Percentiles rank a stretch among this genome's conserved stretches.
phyloP scores from a whole-genome alignment of 768 basidiomycete species.

The Boletus insuetus region DNA sequence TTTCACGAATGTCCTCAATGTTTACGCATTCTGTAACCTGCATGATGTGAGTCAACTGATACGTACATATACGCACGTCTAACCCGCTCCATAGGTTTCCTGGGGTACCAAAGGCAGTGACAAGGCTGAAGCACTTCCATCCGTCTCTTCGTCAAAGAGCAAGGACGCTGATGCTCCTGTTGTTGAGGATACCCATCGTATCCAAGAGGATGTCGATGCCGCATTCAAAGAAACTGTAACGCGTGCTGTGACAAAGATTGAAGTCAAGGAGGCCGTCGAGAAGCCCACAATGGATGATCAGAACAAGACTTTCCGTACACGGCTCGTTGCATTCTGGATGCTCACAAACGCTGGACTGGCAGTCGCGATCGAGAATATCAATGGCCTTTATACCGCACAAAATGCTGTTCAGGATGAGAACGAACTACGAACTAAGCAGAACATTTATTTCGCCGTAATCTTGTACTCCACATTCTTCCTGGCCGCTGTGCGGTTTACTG shows the following conservation, averaged over 20 bases:
- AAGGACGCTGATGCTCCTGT: constrained; percentile 73
- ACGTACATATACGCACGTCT: not conserved
- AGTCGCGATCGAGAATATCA: constrained; percentile 73
- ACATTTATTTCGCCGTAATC: constrained; percentile 72
- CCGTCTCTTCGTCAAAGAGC: constrained; percentile 79
- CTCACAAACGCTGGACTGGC: constrained; percentile 66
- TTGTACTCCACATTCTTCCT: constrained; percentile 78
- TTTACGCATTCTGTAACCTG: constrained; percentile 96
- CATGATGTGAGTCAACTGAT: constrained; percentile 61
- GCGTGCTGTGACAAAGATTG: constrained; percentile 76
- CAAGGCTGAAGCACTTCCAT: constrained; percentile 89
- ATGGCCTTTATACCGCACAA: constrained; percentile 49
- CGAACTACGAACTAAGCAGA: constrained; percentile 46
- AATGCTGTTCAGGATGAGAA: constrained; percentile 40
- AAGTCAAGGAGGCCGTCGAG: constrained; percentile 62
- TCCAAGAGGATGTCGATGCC: constrained; percentile 86
- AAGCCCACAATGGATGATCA: constrained; percentile 85
- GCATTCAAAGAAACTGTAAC: constrained; percentile 91
- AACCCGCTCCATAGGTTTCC: constrained; percentile 51
- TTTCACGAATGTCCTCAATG: constrained; percentile 93
- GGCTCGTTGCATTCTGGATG: constrained; percentile 84
- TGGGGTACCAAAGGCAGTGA: constrained; percentile 97
- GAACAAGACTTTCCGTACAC: constrained; percentile 91
- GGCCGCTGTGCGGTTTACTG: constrained; percentile 67
- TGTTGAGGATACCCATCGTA: constrained; percentile 81